Percentiles rank a stretch among this genome's conserved stretches.
Evolutionary conservation across 176 grass and related monocot species (phyloP).

Genomic region (Oryza rufipogon): DNA sequence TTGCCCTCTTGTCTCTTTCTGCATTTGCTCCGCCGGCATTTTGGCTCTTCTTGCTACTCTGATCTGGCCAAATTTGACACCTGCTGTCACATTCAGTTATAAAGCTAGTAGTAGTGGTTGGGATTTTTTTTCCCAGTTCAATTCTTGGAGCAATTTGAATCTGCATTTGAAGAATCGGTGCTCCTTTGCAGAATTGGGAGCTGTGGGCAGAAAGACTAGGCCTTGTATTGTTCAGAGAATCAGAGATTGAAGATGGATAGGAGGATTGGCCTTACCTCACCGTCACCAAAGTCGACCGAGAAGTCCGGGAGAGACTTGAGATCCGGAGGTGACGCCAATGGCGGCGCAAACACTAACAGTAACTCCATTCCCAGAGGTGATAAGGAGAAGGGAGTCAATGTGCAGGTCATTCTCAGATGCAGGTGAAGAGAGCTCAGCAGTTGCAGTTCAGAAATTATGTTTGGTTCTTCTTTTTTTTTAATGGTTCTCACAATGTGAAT

Average conservation of each 20-base stretch:
- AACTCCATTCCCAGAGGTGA: conserved; percentile 63
- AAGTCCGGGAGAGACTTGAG: conserved; percentile 78
- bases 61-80: conserved; percentile 34
- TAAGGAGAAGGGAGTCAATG: conserved; percentile 97
- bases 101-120: conserved; percentile 16
- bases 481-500: conserved; percentile 23
- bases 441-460: conserved; percentile 38
- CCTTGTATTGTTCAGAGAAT: conserved; percentile 28
- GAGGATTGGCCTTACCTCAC: conserved; percentile 60
- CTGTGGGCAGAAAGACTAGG: conserved; percentile 15
- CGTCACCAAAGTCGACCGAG: conserved; percentile 82
- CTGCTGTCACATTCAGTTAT: conserved; percentile 17
- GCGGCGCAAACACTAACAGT: conserved; percentile 44
- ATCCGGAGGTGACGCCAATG: conserved; percentile 64
- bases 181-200: conserved; percentile 25
- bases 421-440: conserved; percentile 50
- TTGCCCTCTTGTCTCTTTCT: conserved; percentile 32
- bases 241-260: conserved; percentile 53
- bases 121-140: conserved; percentile 21
- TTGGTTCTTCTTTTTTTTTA: conserved; percentile 1
- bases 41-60: conserved; percentile 37
- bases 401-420: conserved; percentile 98
- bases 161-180: conserved; percentile 33
- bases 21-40: conserved; percentile 49
- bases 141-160: conserved; percentile 17